phyloP scores from a whole-genome alignment of 116 monocot genomes.

The Zostera marina region DNA sequence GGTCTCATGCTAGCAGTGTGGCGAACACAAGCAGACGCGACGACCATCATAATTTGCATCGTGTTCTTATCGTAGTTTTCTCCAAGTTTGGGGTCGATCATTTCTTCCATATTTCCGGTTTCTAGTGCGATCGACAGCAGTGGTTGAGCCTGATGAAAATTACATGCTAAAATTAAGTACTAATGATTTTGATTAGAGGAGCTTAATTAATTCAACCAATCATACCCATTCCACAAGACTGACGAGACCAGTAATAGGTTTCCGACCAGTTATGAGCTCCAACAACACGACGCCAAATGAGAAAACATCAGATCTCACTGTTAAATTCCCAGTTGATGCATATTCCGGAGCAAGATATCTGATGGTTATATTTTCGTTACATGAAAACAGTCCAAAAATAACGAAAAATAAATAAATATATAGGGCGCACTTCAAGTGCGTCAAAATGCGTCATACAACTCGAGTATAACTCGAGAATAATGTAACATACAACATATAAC shows the following conservation, averaged over 20 bases:
- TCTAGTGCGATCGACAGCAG: slow-evolving; percentile 27
- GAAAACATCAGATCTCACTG: slow-evolving; percentile 83
- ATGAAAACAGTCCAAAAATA: too few species aligned
- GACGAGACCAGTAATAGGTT: slow-evolving; percentile 86
- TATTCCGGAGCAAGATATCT: slow-evolving; percentile 98
- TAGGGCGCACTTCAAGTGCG: too few species aligned
- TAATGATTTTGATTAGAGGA: not conserved
- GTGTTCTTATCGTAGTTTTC: slow-evolving; percentile 22
- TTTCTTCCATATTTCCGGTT: slow-evolving; percentile 17
- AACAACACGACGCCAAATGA: slow-evolving; percentile 95
- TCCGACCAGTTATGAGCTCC: slow-evolving; percentile 86
- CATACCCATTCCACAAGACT: slow-evolving; percentile 99
- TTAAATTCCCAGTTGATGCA: slow-evolving; percentile 87
- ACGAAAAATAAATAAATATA: too few species aligned
- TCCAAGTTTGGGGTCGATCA: slow-evolving; percentile 34
- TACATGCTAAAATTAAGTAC: too few species aligned
- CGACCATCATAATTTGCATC: slow-evolving; percentile 32
- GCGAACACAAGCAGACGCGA: slow-evolving; percentile 37
- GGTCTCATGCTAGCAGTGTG: slow-evolving; percentile 43
- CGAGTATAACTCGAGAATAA: too few species aligned
- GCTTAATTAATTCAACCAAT: not conserved
- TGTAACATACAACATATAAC: too few species aligned
- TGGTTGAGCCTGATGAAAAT: slow-evolving; percentile 57
- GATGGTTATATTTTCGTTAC: too few species aligned
- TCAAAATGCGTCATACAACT: too few species aligned